Conservation (phyloP, 2,329 filamentous ascomycete species). For the Beauveria sp. region DNA sequence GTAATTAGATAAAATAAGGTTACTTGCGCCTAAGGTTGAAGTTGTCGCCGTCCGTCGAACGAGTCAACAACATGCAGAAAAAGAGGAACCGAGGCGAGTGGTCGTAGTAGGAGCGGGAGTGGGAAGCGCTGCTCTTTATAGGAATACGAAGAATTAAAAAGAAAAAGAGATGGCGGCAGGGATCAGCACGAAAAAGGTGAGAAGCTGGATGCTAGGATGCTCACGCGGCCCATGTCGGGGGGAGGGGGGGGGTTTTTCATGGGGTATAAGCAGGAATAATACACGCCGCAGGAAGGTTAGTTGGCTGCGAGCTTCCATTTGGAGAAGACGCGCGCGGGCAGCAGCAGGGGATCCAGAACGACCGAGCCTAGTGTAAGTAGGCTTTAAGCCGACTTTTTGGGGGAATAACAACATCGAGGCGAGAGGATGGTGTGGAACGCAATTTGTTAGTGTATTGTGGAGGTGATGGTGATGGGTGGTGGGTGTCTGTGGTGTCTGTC, state of each 20-base stretch:
- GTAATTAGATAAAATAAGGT: not conserved
- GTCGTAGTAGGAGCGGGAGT: not conserved
- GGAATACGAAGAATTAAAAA: not conserved
- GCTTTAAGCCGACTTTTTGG: not conserved
- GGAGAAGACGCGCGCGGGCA: slow-evolving; percentile 2
- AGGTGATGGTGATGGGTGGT: not conserved
- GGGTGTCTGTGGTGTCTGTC: not conserved
- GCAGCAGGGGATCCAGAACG: not conserved
- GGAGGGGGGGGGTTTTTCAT: not conserved
- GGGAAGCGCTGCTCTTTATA: slow-evolving; percentile 4
- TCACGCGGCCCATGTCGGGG: not conserved
- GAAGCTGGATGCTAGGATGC: not conserved
- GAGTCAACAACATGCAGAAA: not conserved
- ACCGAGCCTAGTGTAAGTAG: not conserved
- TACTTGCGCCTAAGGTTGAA: not conserved
- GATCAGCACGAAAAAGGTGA: not conserved
- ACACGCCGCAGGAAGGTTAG: not conserved
- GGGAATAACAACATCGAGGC: not conserved
- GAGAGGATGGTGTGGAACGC: slow-evolving; percentile 5
- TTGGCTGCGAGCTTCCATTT: not conserved
- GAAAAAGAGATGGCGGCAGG: not conserved
- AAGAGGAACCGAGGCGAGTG: not conserved
- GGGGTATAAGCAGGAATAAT: not conserved
- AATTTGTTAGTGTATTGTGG: not conserved
- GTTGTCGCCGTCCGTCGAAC: not conserved